Evolutionary conservation across 2,329 filamentous ascomycete genomes (phyloP).

Genomic region (Lecanicillium sp.): DNA sequence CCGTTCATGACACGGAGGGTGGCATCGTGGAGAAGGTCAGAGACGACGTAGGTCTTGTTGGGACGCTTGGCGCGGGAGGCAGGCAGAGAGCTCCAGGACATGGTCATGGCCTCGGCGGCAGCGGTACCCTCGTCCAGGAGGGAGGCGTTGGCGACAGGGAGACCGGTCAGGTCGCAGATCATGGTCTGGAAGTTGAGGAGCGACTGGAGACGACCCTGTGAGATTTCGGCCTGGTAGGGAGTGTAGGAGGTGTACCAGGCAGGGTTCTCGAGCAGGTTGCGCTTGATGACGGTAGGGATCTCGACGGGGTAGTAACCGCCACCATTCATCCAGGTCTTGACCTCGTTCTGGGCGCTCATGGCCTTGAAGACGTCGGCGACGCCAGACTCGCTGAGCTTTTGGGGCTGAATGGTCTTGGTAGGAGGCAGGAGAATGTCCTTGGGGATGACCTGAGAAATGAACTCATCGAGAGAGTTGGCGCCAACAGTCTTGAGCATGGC

Average conservation of each 20-base stretch:
- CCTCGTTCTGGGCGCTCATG: slow-evolving; percentile 31
- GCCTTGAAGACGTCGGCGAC: slow-evolving; percentile 25
- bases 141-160: slow-evolving; percentile 86
- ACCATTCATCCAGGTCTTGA: slow-evolving; percentile 68
- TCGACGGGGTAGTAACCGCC: slow-evolving; percentile 84
- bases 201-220: slow-evolving; percentile 86
- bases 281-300: slow-evolving; percentile 82
- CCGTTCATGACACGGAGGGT: slow-evolving; percentile 79
- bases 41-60: slow-evolving; percentile 80
- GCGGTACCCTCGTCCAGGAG: slow-evolving; percentile 88
- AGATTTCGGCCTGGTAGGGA: slow-evolving; percentile 95
- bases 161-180: slow-evolving; percentile 78
- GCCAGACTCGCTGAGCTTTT: slow-evolving; percentile 44
- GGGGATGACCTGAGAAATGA: slow-evolving; percentile 79
- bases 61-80: slow-evolving; percentile 63
- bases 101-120: slow-evolving; percentile 91
- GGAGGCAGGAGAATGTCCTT: slow-evolving; percentile 56
- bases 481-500: slow-evolving; percentile 77
- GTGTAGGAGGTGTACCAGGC: slow-evolving; percentile 99
- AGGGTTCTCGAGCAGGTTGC: slow-evolving; percentile 87
- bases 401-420: slow-evolving; percentile 34
- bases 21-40: slow-evolving; percentile 74
- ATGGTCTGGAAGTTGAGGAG: slow-evolving; percentile 94
- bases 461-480: slow-evolving; percentile 67
- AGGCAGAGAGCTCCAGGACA: slow-evolving; percentile 74